Base-by-base conservation (phyloP, 345 rosid species). In the Combretum micranthum region DNA sequence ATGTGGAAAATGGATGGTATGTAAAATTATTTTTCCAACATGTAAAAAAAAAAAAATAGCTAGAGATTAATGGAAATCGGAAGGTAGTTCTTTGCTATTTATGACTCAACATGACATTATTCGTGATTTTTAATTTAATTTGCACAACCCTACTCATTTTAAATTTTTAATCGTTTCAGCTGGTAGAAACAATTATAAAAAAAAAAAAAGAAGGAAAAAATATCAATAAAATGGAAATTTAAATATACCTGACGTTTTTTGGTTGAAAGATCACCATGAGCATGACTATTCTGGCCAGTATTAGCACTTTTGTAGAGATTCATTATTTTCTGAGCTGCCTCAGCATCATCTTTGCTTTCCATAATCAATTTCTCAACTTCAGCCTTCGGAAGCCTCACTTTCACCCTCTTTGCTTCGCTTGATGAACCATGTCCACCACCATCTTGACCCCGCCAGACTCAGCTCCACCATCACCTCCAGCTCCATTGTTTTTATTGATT, bases 301-400 rank as follows among this genome's bases (percentile, higher is more conserved):
- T 43, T 62, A 37, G 51, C 74, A 6, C 47, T 62, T 56, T 71
- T 56, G 78, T 80, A 85, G 44, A 90, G 86, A 47, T 66, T 60
- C 80, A 82, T 42, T 60, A 90, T 85, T 82, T 74, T 90, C 58
- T 80, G 78, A 3, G 87, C 90, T 0, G 75, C 82, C 53, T 90
- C 93, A 0, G 70, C 79, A 17, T 72, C 83, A 20, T 71, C 80
- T 22, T 53, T 76, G 59, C 88, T 83, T 49, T 82, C 92, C 67
- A 64, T 67, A 77, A 79, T 72, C 64, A 87, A 61, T 66, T 68
- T 87, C 77, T 87, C 95, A 18, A 93, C 80, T 56, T 83, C 75
- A 15, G 76, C 80, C 69, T 78, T 89, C 2, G 88, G 87, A 32
- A 92, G 55, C 65, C 77, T 86, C 80, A 92, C 25, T 44, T 47